Evolutionary conservation across 2,329 filamentous ascomycete species (phyloP), one percentile per base, ranked within the genome.

Genomic region (Penicillium polonicum): DNA sequence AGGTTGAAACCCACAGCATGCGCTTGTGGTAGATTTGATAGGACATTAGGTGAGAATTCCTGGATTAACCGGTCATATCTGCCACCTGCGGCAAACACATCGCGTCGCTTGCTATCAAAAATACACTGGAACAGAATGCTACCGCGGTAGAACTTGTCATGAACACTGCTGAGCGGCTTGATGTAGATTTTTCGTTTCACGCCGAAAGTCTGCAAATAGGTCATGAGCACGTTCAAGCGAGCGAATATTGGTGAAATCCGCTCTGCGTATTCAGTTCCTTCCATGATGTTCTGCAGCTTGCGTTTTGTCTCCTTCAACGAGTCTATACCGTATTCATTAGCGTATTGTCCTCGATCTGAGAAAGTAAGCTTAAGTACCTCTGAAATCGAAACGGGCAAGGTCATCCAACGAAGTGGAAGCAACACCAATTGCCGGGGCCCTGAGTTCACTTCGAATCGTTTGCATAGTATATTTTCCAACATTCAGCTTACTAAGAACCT

Each of bases 1-100:
- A 97, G 79, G 68, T 92, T 95, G 70, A 97, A 93, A 1, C 95
- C 94, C 12, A 97, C 94, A 5, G 91, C 93, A 70, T 95, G 91
- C 21, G 86, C 85, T 66, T 88, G 86, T 55, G 85, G 81, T 43
- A 83, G 79, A 56, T 83, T 83, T 25, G 81, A 82, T 41, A 85
- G 81, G 42, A 86, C 83, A 62, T 86, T 88, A 5, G 90, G 89
- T 9, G 88, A 85, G 69, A 95, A 90, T 60, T 95, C 90, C 70
- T 87, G 87, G 63, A 99, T 93, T 21, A 99, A 79, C 48, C 86
- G 86, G 72, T 99, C 95, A 71, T 99, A 99, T 48, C 94, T 86
- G 2, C 94, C 94, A 50, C 95, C 94, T 33, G 92, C 94, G 6
- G 93, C 94, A 69, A 97, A 91, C 0, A 97, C 90, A 65, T 94